Conservation (phyloP, 345 rosid species). For the Streptanthus diversifolius region DNA sequence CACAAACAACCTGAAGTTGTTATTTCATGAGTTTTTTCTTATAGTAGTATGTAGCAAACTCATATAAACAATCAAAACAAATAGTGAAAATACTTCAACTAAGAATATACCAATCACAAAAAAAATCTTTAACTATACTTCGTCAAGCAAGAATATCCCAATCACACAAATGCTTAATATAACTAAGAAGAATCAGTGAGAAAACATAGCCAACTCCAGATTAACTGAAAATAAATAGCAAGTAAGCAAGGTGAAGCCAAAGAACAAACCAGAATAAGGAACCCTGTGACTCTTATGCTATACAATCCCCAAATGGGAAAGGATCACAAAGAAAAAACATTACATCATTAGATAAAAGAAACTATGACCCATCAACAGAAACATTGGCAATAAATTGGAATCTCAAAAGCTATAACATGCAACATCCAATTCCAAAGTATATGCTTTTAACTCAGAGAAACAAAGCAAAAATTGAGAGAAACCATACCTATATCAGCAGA, state of each 20-base stretch:
- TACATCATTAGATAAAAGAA: not conserved
- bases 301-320: slow-evolving; percentile 12
- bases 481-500: slow-evolving; percentile 3
- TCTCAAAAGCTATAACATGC: slow-evolving; percentile 22
- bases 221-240: not conserved
- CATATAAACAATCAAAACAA: not conserved
- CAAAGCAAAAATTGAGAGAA: slow-evolving; percentile 1
- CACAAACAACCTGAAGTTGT: not conserved
- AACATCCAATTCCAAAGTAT: not conserved
- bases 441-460: not conserved
- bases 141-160: not conserved
- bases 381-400: not conserved
- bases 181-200: too few species aligned
- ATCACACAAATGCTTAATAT: not conserved
- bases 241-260: too few species aligned
- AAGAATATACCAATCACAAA: not conserved
- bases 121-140: too few species aligned
- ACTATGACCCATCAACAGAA: slow-evolving; percentile 15
- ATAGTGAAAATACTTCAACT: not conserved
- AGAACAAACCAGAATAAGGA: not conserved
- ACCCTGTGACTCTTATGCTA: not conserved
- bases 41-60: not conserved
- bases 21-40: not conserved
- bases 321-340: not conserved
- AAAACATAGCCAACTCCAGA: too few species aligned